Evolutionary conservation across 2,329 filamentous ascomycete genomes (phyloP), one percentile per base, ranked within the genome.

Genomic region (Coniochaeta hoffmannii): DNA sequence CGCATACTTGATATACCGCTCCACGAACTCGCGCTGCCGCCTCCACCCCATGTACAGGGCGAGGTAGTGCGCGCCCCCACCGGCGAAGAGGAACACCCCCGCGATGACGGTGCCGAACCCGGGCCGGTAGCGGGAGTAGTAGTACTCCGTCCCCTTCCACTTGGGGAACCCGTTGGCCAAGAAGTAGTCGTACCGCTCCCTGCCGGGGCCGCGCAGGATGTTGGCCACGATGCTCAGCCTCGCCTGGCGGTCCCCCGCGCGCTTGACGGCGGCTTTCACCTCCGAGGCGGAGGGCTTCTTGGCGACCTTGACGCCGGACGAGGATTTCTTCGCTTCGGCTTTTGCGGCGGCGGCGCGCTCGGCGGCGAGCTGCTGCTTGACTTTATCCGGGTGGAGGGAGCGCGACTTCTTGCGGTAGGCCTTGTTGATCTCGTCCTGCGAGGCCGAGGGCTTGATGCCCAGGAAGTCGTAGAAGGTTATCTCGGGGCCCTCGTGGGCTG

Each of bases 121-220:
- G 1, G 94, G 94, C 19, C 94, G 84, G 80, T 93, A 97, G 56
- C 94, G 86, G 65, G 85, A 86, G 77, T 99, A 99, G 80, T 97
- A 99, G 81, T 99, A 99, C 59, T 94, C 93, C 46, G 93, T 97
- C 57, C 94, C 94, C 76, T 93, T 92, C 94, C 94, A 99, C 55
- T 83, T 84, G 31, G 94, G 94, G 76, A 99, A 99, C 59, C 94
- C 94, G 72, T 97, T 91, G 69, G 77, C 75, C 58, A 97, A 74
- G 76, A 97, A 99, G 71, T 97, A 88, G 70, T 99, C 93, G 73
- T 99, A 99, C 60, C 94, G 88, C 63, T 90, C 88, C 60, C 94
- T 83, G 55, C 82, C 82, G 3, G 88, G 77, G 1, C 93, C 90
- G 63, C 89, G 86, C 53, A 99, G 85, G 66, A 99, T 88, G 66